Evolutionary conservation across 108 stramenopile genomes (phyloP).

Genomic region (Pelagomonas calceolata): DNA sequence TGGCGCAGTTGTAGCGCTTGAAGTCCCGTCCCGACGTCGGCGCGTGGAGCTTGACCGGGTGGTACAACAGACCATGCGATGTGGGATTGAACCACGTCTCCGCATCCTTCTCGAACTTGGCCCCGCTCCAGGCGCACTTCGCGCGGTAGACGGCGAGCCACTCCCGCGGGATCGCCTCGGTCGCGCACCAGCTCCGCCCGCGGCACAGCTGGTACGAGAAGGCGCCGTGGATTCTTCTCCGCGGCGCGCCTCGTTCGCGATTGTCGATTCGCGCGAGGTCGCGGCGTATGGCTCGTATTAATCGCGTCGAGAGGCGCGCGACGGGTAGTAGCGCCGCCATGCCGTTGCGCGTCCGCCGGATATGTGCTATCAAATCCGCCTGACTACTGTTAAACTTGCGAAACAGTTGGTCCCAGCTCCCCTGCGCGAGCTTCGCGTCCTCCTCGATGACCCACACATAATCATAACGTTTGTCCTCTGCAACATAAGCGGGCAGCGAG

Average conservation of each 20-base stretch:
- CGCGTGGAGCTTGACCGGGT: background rate
- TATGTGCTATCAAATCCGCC: background rate
- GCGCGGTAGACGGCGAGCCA: background rate
- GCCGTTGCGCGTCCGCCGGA: background rate
- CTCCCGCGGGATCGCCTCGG: background rate
- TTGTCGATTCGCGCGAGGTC: background rate
- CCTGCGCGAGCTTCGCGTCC: background rate
- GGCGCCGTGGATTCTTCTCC: background rate
- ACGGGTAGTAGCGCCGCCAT: background rate
- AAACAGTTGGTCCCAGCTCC: background rate
- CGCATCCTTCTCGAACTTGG: slow-evolving; percentile 49
- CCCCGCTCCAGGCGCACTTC: background rate
- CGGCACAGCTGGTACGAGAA: background rate
- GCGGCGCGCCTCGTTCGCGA: background rate
- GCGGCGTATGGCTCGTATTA: background rate
- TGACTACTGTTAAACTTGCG: background rate
- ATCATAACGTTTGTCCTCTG: background rate
- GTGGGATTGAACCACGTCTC: slow-evolving; percentile 51
- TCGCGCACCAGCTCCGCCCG: background rate
- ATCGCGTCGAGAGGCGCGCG: background rate
- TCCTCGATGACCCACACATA: background rate
- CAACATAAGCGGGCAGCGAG: background rate
- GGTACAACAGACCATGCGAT: background rate
- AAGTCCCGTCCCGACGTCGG: background rate
- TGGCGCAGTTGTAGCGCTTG: background rate